Percentiles rank a stretch among this genome's conserved stretches.
phyloP scores from a whole-genome alignment of 306 rosid species.

The Trifolium repens region DNA sequence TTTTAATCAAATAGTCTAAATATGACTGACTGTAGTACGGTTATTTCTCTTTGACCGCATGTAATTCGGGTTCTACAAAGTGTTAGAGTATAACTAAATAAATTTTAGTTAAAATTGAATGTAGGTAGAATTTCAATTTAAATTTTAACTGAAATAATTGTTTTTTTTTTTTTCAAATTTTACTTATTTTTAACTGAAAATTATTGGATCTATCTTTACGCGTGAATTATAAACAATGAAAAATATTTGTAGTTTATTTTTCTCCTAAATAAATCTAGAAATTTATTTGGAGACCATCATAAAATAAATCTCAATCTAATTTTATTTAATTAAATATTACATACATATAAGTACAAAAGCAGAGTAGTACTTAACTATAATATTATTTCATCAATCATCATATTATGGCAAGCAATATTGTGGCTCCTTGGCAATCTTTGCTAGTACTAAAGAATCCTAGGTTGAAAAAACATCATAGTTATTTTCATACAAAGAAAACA shows the following conservation, averaged over 20 bases:
- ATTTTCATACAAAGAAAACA: conserved; percentile 16
- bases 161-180: too few species aligned
- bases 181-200: too few species aligned
- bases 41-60: too few species aligned
- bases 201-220: too few species aligned
- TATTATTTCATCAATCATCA: conserved; percentile 3
- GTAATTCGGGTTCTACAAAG: too few species aligned
- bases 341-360: not conserved
- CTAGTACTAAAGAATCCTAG: conserved; percentile 21
- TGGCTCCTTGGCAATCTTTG: conserved; percentile 30
- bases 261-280: not conserved
- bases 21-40: too few species aligned
- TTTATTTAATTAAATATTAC: not conserved
- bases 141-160: too few species aligned
- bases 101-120: too few species aligned
- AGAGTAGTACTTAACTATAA: not conserved
- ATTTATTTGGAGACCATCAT: not conserved
- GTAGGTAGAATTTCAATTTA: too few species aligned
- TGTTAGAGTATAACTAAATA: too few species aligned
- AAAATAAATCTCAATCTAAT: not conserved
- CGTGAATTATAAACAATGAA: too few species aligned
- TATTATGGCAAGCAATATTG: conserved; percentile 36
- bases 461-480: not conserved
- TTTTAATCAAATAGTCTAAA: too few species aligned
- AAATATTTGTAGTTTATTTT: not conserved